Evolutionary conservation across 2,329 filamentous ascomycete species (phyloP).

Genomic region (Colletotrichum horii): DNA sequence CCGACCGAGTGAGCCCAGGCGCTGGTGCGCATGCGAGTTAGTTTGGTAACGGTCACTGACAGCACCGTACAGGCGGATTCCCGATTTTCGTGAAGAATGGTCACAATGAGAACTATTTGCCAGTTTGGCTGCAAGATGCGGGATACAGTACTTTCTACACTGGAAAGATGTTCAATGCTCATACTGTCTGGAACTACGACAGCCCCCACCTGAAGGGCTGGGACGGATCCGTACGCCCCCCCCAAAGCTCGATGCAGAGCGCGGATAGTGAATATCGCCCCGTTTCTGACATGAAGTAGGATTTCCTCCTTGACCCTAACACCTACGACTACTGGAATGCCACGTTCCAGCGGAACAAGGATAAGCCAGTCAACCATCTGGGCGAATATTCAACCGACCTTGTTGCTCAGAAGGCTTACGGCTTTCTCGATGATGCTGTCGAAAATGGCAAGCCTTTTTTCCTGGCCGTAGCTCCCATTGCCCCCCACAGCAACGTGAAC

Average conservation of each 20-base stretch:
- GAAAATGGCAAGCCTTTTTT: slow-evolving; percentile 60
- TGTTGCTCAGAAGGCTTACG: slow-evolving; percentile 61
- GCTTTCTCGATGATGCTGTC: slow-evolving; percentile 66
- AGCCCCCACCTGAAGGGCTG: slow-evolving; percentile 59
- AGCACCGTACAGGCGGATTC: slow-evolving; percentile 37
- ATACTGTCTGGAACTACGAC: slow-evolving; percentile 54
- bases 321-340: slow-evolving; percentile 74
- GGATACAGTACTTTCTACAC: slow-evolving; percentile 61
- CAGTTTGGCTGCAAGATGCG: slow-evolving; percentile 54
- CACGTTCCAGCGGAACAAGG: slow-evolving; percentile 65
- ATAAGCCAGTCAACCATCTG: slow-evolving; percentile 46
- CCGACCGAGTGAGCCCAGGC: neutral
- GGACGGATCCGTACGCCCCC: slow-evolving; percentile 47
- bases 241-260: neutral
- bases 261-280: neutral
- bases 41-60: slow-evolving; percentile 16
- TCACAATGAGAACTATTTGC: slow-evolving; percentile 55
- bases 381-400: slow-evolving; percentile 57
- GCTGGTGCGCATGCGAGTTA: neutral
- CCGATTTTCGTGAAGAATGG: slow-evolving; percentile 56
- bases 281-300: slow-evolving; percentile 20
- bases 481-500: slow-evolving; percentile 34
- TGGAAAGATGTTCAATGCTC: slow-evolving; percentile 60
- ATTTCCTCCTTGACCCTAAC: slow-evolving; percentile 66
- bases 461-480: slow-evolving; percentile 56